Percentiles rank a stretch among this genome's conserved stretches.
These are phyloP conservation scores for Aspergillus quadricinctus DNA, from an alignment of 2,329 filamentous ascomycete species.

Conservation along the genomic window DNA sequence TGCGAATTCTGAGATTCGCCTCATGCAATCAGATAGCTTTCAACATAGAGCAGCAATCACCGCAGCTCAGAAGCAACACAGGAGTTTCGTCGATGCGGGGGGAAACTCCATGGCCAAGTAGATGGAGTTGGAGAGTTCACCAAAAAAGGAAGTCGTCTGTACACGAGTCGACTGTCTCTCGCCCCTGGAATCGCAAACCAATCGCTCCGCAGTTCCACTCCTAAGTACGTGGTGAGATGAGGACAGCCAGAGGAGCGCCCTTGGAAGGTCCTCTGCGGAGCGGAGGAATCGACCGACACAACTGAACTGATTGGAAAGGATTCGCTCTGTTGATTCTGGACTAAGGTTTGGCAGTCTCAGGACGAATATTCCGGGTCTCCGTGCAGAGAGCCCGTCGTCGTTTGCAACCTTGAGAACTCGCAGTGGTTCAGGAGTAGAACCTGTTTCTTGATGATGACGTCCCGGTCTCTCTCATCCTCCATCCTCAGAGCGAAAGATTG, in stretches of 20 bases:
- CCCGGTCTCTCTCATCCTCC: no score
- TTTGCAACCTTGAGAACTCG: constrained; percentile 18
- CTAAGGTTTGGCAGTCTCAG: constrained; percentile 24
- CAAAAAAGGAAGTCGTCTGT: no score
- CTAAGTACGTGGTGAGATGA: neutral
- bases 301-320: constrained; percentile 79
- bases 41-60: no score
- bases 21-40: neutral
- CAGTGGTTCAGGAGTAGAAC: constrained; percentile 19
- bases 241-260: neutral
- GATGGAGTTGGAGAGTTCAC: no score
- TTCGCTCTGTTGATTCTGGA: constrained; percentile 50
- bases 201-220: constrained; percentile 3
- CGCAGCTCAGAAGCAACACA: no score
- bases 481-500: no score
- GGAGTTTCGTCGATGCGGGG: neutral
- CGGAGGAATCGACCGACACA: constrained; percentile 61
- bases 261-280: constrained; percentile 9
- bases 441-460: no score
- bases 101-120: no score
- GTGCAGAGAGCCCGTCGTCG: constrained; percentile 12
- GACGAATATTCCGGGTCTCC: constrained; percentile 11
- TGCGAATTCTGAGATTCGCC: neutral
- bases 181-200: constrained; percentile 7
- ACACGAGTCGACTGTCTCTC: neutral